These are phyloP conservation scores for Xylaria bambusicola DNA, from an alignment of 495 filamentous ascomycete species.

Conservation along the genomic window DNA sequence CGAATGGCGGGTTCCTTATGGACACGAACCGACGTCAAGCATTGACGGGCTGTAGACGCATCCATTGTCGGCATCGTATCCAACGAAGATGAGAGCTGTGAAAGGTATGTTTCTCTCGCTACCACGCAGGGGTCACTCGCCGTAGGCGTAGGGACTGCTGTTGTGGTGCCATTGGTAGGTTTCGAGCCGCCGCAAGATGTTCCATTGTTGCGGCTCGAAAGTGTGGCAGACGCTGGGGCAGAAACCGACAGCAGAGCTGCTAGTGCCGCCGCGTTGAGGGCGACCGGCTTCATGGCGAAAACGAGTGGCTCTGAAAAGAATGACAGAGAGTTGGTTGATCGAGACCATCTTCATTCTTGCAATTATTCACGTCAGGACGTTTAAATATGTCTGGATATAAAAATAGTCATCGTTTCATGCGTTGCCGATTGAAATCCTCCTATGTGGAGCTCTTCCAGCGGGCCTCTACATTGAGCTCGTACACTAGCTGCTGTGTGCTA, in stretches of 20 bases:
- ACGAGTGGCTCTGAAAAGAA: slow-evolving; percentile 10
- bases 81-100: background rate
- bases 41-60: slow-evolving; percentile 38
- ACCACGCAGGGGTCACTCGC: slow-evolving; percentile 9
- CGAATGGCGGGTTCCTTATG: slow-evolving; percentile 31
- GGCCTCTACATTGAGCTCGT: background rate
- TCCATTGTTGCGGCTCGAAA: background rate
- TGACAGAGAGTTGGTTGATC: slow-evolving; percentile 12
- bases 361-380: background rate
- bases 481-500: too few species aligned
- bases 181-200: slow-evolving; percentile 1
- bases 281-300: slow-evolving; percentile 10
- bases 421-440: background rate
- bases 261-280: background rate
- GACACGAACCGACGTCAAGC: slow-evolving; percentile 40
- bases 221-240: background rate
- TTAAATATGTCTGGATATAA: background rate
- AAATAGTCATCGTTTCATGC: background rate
- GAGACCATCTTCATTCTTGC: background rate
- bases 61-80: slow-evolving; percentile 29
- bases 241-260: background rate
- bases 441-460: background rate
- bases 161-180: slow-evolving; percentile 6
- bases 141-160: slow-evolving; percentile 7
- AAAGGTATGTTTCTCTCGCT: slow-evolving; percentile 10